A percentile compares a stretch with the other conserved stretches of the same genome.
phyloP scores from a whole-genome alignment of 495 filamentous ascomycete species.

The Lichenothelia convexa region DNA sequence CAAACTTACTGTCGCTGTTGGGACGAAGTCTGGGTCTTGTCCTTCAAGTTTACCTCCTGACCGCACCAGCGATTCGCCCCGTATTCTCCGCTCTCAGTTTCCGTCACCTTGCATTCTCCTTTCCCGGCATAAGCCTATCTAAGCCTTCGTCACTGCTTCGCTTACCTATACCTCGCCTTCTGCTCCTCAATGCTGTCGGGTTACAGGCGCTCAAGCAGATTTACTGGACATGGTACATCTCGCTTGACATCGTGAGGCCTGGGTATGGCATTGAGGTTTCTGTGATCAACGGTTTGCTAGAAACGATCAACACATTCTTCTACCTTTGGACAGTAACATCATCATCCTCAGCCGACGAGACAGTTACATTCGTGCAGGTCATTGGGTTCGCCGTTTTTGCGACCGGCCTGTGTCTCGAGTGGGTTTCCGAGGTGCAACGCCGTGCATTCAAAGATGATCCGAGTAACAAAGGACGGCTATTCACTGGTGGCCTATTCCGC shows the following conservation, averaged over 20 bases:
- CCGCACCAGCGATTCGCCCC: too few species aligned
- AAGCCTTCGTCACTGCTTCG: too few species aligned
- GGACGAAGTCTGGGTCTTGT: too few species aligned
- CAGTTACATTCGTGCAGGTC: conserved; percentile 14
- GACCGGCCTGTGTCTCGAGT: not conserved
- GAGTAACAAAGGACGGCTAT: not conserved
- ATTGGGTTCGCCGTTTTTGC: not conserved
- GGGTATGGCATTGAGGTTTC: conserved; percentile 18
- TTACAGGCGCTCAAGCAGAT: conserved; percentile 36
- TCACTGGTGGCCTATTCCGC: not conserved
- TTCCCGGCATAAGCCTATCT: too few species aligned
- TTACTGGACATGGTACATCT: conserved; percentile 23
- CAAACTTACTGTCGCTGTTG: too few species aligned
- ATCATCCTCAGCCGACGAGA: conserved; percentile 12
- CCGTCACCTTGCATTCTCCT: too few species aligned
- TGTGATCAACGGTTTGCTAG: conserved; percentile 29
- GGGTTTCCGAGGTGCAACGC: not conserved
- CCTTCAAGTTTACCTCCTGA: too few species aligned
- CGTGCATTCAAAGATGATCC: not conserved
- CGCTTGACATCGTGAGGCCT: conserved; percentile 26
- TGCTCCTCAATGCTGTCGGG: too few species aligned
- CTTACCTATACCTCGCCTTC: too few species aligned
- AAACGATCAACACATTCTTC: conserved; percentile 20
- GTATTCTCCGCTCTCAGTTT: too few species aligned
- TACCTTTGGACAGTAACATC: conserved; percentile 12